Base-by-base conservation (phyloP, 225 moss, liverwort and hornwort genomes). In the Physcomitrellopsis africana region DNA sequence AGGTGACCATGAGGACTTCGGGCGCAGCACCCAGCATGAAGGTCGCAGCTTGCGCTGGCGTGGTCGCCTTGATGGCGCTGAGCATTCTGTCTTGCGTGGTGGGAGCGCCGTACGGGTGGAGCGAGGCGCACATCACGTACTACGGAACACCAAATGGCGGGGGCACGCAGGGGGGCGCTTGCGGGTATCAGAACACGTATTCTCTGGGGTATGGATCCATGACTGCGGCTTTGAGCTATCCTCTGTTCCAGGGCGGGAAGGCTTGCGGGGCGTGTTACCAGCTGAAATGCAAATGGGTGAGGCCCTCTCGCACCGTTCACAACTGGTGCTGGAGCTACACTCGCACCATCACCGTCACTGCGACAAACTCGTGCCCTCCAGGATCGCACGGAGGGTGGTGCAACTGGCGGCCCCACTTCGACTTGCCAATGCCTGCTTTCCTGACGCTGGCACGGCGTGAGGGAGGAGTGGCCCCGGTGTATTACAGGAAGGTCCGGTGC, bases 321-420 rank as follows among this genome's bases (percentile, higher is more conserved):
- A 78, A 79, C 18, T 84, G 79, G 81, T 87, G 84, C 63, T 80
- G 55, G 47, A 76, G 51, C 12, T 78, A 63, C 16, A 0, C 68
- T 23, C 73, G 75, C 0, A 8, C 57, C 24, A 70, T 84, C n/a
- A 69, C 54, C n/a, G 15, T 89, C 14, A 89, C 85, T 7, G 86
- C 88, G 4, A 89, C 85, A 0, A 89, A 89, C 17, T 51, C 76
- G 27, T 89, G 86, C 42, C 88, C 86, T 2, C 73, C 70, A 0
- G 70, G 76, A 10, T 80, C 81, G 0, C 1, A 46, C 1, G 83
- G 72, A 22, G 77, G 80, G 1, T 85, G 88, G 85, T 88, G 88
- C 67, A 56, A 85, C 52, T 74, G 69, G 7, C 85, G 43, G 0
- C 15, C 63, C 0, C 88, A 89, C 69, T 89, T 89, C 52, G 83